These are phyloP conservation scores for Salix exigua DNA, from an alignment of 345 rosid species.

Conservation along the genomic window DNA sequence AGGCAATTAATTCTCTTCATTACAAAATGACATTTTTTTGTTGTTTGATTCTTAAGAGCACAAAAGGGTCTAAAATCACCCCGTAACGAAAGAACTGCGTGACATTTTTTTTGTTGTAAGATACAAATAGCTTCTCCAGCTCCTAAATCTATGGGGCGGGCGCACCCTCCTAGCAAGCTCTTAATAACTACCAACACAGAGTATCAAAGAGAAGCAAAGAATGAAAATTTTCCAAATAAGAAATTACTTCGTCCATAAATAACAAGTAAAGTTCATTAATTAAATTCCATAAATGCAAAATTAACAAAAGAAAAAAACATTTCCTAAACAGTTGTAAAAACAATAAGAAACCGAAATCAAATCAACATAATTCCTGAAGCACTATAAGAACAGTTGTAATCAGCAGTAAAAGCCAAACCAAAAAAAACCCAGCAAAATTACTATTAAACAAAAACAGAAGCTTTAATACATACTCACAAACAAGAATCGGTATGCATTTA, in stretches of 20 bases:
- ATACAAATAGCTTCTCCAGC: background rate
- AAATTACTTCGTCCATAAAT: background rate
- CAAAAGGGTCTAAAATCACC: conserved; percentile 9
- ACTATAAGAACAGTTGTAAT: background rate
- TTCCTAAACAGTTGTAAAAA: background rate
- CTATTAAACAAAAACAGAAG: conserved; percentile 8
- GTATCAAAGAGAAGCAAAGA: background rate
- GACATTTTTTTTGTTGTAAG: background rate
- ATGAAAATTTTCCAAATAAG: background rate
- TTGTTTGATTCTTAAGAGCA: background rate
- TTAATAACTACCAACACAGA: background rate
- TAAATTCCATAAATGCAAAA: background rate
- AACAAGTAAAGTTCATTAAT: background rate
- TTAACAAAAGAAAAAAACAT: background rate
- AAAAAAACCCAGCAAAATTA: conserved; percentile 7
- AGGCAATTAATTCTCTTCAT: background rate
- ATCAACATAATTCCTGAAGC: background rate
- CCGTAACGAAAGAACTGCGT: background rate
- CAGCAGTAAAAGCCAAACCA: background rate
- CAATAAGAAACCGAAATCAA: background rate
- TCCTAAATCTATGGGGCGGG: background rate
- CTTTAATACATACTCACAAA: background rate
- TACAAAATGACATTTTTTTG: background rate
- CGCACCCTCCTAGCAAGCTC: background rate
- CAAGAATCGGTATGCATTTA: background rate